Conservation (phyloP, 371 early-diverging fungal genomes). For the Basidiobolus meristosporus region DNA sequence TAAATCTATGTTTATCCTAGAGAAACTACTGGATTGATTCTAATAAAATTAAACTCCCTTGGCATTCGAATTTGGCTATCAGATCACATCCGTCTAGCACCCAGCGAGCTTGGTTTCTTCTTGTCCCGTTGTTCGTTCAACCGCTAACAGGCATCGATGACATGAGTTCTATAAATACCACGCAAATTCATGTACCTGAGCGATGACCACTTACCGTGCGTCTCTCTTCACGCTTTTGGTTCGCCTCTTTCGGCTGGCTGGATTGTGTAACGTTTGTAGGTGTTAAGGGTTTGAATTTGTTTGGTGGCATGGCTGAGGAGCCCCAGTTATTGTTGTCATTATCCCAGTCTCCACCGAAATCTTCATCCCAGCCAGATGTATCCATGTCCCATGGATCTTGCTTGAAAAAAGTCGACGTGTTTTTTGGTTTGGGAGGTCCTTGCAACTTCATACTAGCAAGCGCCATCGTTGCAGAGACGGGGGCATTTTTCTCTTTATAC, state of each 20-base stretch:
- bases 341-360: constrained; percentile 12
- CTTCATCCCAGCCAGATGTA: constrained; percentile 13
- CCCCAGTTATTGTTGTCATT: constrained; percentile 21
- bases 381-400: constrained; percentile 2
- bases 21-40: no score
- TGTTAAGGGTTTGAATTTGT: neutral
- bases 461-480: no score
- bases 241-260: constrained; percentile 8
- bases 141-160: neutral
- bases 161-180: neutral
- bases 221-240: constrained; percentile 14
- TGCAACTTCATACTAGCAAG: no score
- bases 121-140: neutral
- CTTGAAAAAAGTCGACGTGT: constrained; percentile 1
- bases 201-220: constrained; percentile 7
- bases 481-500: no score
- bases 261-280: constrained; percentile 7
- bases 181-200: neutral
- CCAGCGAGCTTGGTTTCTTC: no score
- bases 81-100: no score
- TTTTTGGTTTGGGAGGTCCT: neutral
- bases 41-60: no score
- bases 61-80: no score
- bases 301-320: constrained; percentile 1
- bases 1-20: no score